phyloP scores from a whole-genome alignment of 2,329 filamentous ascomycete genomes.

The Huntiella decipiens region DNA sequence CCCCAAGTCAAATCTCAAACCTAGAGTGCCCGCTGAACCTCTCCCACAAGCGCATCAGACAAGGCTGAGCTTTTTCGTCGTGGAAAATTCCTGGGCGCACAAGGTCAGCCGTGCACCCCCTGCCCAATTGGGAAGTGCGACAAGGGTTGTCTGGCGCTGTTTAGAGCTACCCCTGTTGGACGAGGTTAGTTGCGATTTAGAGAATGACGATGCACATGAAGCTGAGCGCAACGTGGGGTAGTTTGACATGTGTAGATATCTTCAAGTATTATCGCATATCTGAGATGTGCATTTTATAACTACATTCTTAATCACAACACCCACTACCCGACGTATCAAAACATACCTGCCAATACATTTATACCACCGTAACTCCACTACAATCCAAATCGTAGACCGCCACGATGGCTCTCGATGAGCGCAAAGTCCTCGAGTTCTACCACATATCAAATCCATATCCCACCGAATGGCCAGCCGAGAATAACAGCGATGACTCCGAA shows the following conservation, averaged over 20 bases:
- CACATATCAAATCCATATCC: slow-evolving; percentile 64
- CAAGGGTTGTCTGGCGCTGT: too few relatives aligned
- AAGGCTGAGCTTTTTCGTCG: slow-evolving; percentile 9
- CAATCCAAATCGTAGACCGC: too few relatives aligned
- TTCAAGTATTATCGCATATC: neutral
- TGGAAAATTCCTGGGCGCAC: slow-evolving; percentile 1
- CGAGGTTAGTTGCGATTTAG: too few relatives aligned
- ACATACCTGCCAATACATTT: too few relatives aligned
- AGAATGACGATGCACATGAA: too few relatives aligned
- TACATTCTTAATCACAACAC: too few relatives aligned
- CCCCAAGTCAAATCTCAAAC: neutral
- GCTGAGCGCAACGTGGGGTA: too few relatives aligned
- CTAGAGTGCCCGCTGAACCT: neutral
- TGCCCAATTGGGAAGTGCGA: too few relatives aligned
- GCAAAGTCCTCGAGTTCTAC: slow-evolving; percentile 73
- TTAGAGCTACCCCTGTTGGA: too few relatives aligned
- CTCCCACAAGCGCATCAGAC: neutral
- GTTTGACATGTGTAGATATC: neutral
- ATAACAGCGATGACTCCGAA: slow-evolving; percentile 49
- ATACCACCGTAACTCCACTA: too few relatives aligned
- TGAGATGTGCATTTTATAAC: too few relatives aligned
- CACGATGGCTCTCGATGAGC: slow-evolving; percentile 39
- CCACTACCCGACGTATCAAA: too few relatives aligned
- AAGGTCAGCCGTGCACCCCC: slow-evolving; percentile 1
- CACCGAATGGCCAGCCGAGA: slow-evolving; percentile 68